phyloP scores from a whole-genome alignment of 257 asterid genomes.

The Ilex asprella region DNA sequence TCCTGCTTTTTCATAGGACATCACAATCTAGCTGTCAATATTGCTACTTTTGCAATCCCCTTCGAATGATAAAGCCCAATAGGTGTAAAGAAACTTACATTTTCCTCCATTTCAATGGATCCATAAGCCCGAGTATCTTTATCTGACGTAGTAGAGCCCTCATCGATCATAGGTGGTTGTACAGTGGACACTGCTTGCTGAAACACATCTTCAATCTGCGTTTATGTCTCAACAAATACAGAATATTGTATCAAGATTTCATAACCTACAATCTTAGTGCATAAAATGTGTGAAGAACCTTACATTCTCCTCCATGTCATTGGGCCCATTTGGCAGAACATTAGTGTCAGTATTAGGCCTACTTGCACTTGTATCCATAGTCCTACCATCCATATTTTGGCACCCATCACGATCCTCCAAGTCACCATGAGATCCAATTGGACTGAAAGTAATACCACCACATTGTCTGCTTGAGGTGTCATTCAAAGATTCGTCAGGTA shows the following conservation, averaged over 20 bases:
- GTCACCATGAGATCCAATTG: slow-evolving; percentile 18
- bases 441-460: slow-evolving; percentile 18
- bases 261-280: too few species aligned
- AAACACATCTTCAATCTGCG: slow-evolving; percentile 17
- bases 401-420: slow-evolving; percentile 4
- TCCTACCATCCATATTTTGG: not conserved
- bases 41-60: slow-evolving; percentile 3
- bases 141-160: slow-evolving; percentile 8
- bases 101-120: slow-evolving; percentile 13
- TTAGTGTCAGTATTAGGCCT: slow-evolving; percentile 4
- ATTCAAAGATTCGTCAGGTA: slow-evolving; percentile 19
- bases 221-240: not conserved
- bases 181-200: slow-evolving; percentile 12
- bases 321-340: slow-evolving; percentile 2
- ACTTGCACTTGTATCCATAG: not conserved
- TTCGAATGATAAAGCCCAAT: not conserved
- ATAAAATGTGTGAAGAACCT: not conserved
- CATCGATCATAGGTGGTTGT: slow-evolving; percentile 12
- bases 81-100: slow-evolving; percentile 6
- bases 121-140: slow-evolving; percentile 1
- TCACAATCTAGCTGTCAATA: slow-evolving; percentile 2
- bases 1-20: slow-evolving; percentile 17
- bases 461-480: slow-evolving; percentile 25
- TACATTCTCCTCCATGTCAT: slow-evolving; percentile 14
- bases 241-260: too few species aligned